Conservation (phyloP, 2,329 filamentous ascomycete species). For the Lecanicillium sp. region DNA sequence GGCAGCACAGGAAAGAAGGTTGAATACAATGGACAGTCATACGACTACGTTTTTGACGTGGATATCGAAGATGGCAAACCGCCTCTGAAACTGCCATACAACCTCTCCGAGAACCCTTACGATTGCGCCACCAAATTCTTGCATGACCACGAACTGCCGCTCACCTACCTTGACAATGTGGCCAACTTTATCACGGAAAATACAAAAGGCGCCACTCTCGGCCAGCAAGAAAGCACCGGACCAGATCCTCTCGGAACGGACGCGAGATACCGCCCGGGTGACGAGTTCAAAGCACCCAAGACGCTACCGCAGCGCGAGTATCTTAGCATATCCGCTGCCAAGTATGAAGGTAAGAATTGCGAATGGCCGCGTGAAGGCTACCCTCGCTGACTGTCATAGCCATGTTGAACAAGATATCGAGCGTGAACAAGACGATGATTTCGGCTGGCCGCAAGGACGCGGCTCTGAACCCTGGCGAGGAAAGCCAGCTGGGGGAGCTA, state of each 20-base stretch:
- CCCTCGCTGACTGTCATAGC: slow-evolving; percentile 32
- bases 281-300: slow-evolving; percentile 41
- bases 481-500: slow-evolving; percentile 52
- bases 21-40: slow-evolving; percentile 74
- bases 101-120: slow-evolving; percentile 86
- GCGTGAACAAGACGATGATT: slow-evolving; percentile 66
- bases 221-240: slow-evolving; percentile 43
- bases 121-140: slow-evolving; percentile 88
- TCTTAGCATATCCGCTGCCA: slow-evolving; percentile 67
- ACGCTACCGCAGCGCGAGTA: slow-evolving; percentile 73
- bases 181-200: slow-evolving; percentile 89
- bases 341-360: slow-evolving; percentile 44
- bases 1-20: slow-evolving; percentile 75
- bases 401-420: slow-evolving; percentile 68
- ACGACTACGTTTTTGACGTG: slow-evolving; percentile 94
- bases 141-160: slow-evolving; percentile 76
- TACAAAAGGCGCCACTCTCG: slow-evolving; percentile 78
- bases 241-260: slow-evolving; percentile 73
- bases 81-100: slow-evolving; percentile 87
- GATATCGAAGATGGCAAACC: slow-evolving; percentile 94
- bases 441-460: slow-evolving; percentile 63
- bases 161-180: slow-evolving; percentile 83
- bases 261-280: slow-evolving; percentile 68
- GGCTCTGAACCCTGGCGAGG: slow-evolving; percentile 64
- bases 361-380: slow-evolving; percentile 6